phyloP scores from a whole-genome alignment of 129 eudicot genomes.

The Smallanthus sonchifolius region DNA sequence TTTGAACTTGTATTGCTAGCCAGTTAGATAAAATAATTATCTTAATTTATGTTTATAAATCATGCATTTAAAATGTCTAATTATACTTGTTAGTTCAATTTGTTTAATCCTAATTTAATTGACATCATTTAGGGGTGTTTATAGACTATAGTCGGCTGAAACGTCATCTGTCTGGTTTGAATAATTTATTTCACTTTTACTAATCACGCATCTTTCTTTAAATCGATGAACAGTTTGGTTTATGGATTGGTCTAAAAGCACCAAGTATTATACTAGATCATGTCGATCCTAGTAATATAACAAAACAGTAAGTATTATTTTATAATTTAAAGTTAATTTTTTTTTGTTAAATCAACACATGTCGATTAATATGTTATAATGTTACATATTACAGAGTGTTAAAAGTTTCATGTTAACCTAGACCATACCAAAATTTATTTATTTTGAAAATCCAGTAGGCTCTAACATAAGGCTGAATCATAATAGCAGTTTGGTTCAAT shows the following conservation, averaged over 20 bases:
- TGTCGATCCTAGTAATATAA: neutral
- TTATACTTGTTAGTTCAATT: neutral
- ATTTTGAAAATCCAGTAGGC: too few relatives aligned
- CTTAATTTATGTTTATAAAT: neutral
- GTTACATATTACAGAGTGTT: neutral
- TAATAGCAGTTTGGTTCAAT: too few relatives aligned
- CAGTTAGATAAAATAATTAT: neutral
- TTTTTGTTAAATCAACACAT: neutral
- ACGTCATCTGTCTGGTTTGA: neutral
- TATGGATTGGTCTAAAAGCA: neutral
- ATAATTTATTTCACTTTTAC: too few relatives aligned
- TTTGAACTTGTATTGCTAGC: constrained; percentile 1
- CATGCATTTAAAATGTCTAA: neutral
- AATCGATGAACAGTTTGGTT: neutral
- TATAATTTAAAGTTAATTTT: too few relatives aligned
- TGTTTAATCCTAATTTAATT: neutral
- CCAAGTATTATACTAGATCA: too few relatives aligned
- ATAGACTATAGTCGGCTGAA: neutral
- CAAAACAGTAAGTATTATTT: neutral
- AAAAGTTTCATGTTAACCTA: neutral
- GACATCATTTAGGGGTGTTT: neutral
- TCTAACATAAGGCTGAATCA: too few relatives aligned
- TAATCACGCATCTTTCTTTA: too few relatives aligned
- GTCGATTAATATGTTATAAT: neutral
- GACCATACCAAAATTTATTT: neutral